Percentiles rank a stretch among this genome's conserved stretches.
Evolutionary conservation across 139 green algal species (phyloP).

Genomic region (Yamagishiella unicocca): DNA sequence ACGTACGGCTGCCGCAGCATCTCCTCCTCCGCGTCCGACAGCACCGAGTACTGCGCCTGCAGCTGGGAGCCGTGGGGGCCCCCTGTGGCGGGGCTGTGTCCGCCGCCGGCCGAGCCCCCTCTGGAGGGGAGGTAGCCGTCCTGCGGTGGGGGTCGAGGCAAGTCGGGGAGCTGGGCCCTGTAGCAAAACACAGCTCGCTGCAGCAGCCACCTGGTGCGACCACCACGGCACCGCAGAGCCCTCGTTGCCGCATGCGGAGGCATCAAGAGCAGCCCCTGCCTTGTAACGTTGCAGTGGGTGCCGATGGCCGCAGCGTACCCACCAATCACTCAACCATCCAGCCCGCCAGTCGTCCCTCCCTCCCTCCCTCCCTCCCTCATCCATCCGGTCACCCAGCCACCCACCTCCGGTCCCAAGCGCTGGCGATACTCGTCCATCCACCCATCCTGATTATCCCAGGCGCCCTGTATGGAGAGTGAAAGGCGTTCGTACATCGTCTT

Average conservation of each 20-base stretch:
- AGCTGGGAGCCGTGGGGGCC: not conserved
- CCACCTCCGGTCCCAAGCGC: conserved; percentile 52
- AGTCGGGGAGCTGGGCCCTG: not conserved
- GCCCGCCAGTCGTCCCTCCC: too few species aligned
- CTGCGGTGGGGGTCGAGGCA: not conserved
- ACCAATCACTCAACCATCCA: too few species aligned
- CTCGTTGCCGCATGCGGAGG: too few species aligned
- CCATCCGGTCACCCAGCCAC: too few species aligned
- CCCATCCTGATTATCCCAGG: conserved; percentile 50
- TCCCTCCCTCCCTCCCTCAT: too few species aligned
- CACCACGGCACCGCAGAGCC: too few species aligned
- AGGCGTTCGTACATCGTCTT: too few species aligned
- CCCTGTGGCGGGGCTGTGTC: not conserved
- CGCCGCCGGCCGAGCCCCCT: not conserved
- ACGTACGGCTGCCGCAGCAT: conserved; percentile 38
- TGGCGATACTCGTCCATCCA: conserved; percentile 72
- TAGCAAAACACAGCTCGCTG: not conserved
- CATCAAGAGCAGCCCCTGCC: too few species aligned
- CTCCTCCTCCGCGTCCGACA: conserved; percentile 33
- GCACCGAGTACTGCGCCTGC: not conserved
- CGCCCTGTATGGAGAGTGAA: too few species aligned
- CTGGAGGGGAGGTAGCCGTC: conserved; percentile 25
- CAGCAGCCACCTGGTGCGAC: not conserved
- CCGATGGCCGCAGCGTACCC: too few species aligned
- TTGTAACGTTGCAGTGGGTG: too few species aligned